Evolutionary conservation across 2,329 filamentous ascomycete species (phyloP).

Genomic region (Ceratocystis diversiconidia): DNA sequence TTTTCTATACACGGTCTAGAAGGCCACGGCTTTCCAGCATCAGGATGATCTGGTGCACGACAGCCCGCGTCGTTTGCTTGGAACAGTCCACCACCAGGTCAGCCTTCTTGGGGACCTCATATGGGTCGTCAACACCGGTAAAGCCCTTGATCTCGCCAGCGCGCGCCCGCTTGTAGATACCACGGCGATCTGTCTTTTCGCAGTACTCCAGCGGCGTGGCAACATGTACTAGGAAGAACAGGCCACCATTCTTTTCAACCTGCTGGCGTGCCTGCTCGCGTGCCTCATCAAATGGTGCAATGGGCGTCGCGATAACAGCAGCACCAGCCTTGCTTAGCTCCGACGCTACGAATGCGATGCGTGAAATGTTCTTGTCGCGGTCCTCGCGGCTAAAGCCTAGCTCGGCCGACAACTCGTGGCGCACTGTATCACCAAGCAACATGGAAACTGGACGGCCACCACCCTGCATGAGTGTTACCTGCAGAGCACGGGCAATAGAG

Average conservation of each 20-base stretch:
- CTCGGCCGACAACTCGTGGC: constrained; percentile 81
- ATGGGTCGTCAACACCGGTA: constrained; percentile 95
- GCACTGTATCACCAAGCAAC: constrained; percentile 88
- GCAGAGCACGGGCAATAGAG: constrained; percentile 83
- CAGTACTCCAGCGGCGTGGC: constrained; percentile 82
- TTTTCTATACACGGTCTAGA: constrained; percentile 50
- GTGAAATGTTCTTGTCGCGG: constrained; percentile 84
- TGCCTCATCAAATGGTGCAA: constrained; percentile 77
- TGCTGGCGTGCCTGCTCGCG: constrained; percentile 67
- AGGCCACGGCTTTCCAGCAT: constrained; percentile 80
- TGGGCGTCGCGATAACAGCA: constrained; percentile 90
- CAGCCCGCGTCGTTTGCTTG: constrained; percentile 78
- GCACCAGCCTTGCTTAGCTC: constrained; percentile 88
- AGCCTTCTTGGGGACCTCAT: constrained; percentile 69
- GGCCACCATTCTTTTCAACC: constrained; percentile 64
- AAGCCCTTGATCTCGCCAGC: constrained; percentile 92
- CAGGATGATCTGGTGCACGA: constrained; percentile 92
- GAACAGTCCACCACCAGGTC: constrained; percentile 73
- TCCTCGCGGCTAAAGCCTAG: constrained; percentile 90
- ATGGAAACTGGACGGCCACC: constrained; percentile 88
- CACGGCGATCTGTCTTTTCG: constrained; percentile 89
- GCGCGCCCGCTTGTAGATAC: constrained; percentile 73
- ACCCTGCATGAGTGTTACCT: constrained; percentile 96
- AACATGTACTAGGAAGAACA: constrained; percentile 92
- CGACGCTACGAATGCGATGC: constrained; percentile 89